A percentile compares a stretch with the other conserved stretches of the same genome.
Evolutionary conservation across 169 alveolate genomes (phyloP).

Genomic region (Plasmodium knowlesi): DNA sequence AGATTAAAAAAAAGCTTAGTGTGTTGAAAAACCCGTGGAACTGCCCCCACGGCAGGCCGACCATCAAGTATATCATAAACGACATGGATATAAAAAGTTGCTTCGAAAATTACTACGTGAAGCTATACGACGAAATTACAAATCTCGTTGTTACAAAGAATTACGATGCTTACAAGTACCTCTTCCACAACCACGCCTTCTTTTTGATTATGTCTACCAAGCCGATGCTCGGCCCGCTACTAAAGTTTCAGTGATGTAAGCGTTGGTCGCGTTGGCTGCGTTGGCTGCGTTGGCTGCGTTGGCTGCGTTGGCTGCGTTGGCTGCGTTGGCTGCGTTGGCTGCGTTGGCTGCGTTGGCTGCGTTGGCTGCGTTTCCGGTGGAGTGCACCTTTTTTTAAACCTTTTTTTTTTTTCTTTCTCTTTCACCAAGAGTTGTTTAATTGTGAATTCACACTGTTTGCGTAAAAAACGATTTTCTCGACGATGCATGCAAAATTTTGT

Average conservation of each 20-base stretch:
- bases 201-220: slow-evolving; percentile 66
- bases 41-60: slow-evolving; percentile 99
- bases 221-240: slow-evolving; percentile 58
- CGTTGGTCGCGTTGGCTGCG: neutral
- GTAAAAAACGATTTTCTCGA: neutral
- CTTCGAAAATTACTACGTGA: slow-evolving; percentile 50
- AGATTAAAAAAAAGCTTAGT: slow-evolving; percentile 88
- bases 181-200: slow-evolving; percentile 56
- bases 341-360: neutral
- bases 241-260: slow-evolving; percentile 19
- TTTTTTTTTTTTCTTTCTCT: neutral
- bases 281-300: neutral
- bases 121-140: slow-evolving; percentile 60
- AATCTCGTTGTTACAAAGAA: slow-evolving; percentile 26
- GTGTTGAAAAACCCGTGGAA: slow-evolving; percentile 98
- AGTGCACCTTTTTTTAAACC: neutral
- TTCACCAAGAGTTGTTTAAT: neutral
- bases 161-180: slow-evolving; percentile 45
- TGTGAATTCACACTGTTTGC: neutral
- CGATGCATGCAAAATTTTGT: neutral
- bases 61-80: slow-evolving; percentile 88
- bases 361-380: neutral
- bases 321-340: neutral
- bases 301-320: too few species aligned
- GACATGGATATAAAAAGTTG: slow-evolving; percentile 40